Percentiles rank a stretch among this genome's conserved stretches.
Evolutionary conservation across 306 rosid species (phyloP).

Genomic region (Macrotyloma uniflorum): DNA sequence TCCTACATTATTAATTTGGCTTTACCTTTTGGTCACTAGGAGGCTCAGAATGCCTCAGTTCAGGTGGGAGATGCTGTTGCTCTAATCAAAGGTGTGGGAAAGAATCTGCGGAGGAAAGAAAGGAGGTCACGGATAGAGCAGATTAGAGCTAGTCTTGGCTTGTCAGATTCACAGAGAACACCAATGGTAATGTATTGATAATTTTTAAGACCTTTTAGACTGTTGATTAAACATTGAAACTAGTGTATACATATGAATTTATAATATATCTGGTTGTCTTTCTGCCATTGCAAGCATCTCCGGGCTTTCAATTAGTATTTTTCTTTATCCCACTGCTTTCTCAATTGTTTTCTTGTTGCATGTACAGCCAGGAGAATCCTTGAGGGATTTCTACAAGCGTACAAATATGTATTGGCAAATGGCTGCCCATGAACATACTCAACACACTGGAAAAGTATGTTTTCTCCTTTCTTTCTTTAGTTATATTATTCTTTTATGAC

Average conservation of each 20-base stretch:
- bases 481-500: background rate
- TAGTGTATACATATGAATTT: background rate
- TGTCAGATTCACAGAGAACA: constrained; percentile 97
- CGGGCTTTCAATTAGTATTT: constrained; percentile 13
- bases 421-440: constrained; percentile 99
- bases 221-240: constrained; percentile 15
- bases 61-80: constrained; percentile 94
- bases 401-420: constrained; percentile 98
- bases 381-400: constrained; percentile 89
- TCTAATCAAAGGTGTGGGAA: constrained; percentile 81
- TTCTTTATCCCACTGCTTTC: constrained; percentile 24
- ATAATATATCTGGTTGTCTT: background rate
- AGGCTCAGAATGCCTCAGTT: constrained; percentile 55
- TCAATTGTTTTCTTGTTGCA: constrained; percentile 41
- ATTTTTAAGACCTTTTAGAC: background rate
- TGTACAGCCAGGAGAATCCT: constrained; percentile 82
- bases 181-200: constrained; percentile 65
- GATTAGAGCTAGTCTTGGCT: constrained; percentile 97
- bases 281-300: background rate
- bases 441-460: constrained; percentile 93
- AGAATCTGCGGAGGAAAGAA: constrained; percentile 83
- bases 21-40: constrained; percentile 16
- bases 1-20: constrained; percentile 35
- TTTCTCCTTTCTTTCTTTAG: constrained; percentile 10
- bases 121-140: constrained; percentile 93